A percentile compares a stretch with the other conserved stretches of the same genome.
These are phyloP conservation scores for Kitagawia praeruptora DNA, from an alignment of 129 eudicot genomes.

Conservation along the genomic window DNA sequence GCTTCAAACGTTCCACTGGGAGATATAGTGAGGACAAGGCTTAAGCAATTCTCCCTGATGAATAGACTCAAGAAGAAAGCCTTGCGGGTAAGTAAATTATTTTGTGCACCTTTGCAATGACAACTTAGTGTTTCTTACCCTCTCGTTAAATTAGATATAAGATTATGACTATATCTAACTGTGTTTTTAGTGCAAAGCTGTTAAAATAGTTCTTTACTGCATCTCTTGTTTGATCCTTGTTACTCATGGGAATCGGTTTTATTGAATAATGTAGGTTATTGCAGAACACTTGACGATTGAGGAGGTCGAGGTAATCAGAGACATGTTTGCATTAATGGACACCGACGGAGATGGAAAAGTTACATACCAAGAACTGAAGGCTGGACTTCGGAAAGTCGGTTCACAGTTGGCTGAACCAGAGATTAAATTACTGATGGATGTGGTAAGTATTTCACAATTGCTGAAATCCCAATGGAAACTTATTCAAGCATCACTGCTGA, in stretches of 20 bases:
- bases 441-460: conserved; percentile 12
- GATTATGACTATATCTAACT: background rate
- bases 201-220: background rate
- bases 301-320: conserved; percentile 30
- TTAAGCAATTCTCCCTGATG: conserved; percentile 28
- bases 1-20: conserved; percentile 35
- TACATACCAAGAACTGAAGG: conserved; percentile 22
- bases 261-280: conserved; percentile 17
- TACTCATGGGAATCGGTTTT: background rate
- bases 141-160: background rate
- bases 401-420: conserved; percentile 28
- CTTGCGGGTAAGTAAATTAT: conserved; percentile 19
- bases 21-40: conserved; percentile 32
- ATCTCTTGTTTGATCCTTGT: background rate
- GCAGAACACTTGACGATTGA: conserved; percentile 29
- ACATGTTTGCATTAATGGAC: conserved; percentile 30
- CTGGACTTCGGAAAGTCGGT: conserved; percentile 28
- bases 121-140: background rate
- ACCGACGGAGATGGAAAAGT: conserved; percentile 25
- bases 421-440: conserved; percentile 33
- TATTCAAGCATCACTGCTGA: background rate
- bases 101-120: background rate
- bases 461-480: background rate
- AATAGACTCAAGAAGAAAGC: conserved; percentile 30
- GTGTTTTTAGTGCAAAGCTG: background rate